Base-by-base conservation (phyloP, 176 grass and related monocot species). In the Juncus inflexus region DNA sequence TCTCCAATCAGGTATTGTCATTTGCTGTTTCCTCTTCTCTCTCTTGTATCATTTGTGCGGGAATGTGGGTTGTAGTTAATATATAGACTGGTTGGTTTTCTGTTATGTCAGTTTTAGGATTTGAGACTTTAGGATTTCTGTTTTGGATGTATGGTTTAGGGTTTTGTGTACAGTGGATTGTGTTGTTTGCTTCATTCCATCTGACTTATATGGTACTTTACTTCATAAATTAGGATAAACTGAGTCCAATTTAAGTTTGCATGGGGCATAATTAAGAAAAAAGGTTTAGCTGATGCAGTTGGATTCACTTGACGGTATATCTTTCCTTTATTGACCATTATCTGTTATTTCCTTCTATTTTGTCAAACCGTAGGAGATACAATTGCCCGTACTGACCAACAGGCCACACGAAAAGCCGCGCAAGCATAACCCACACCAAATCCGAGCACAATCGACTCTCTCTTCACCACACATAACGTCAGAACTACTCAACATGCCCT, bases 401-500 rank as follows among this genome's bases (percentile, higher is more conserved):
- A 71, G 6, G 38, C 6, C 39, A 6, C 37, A 57, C 52, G 6
- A 12, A 57, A 53, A 41, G 52, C 66, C 50, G 14, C 37, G 35
- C 3, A 57, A 4, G 35, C 66, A 37, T 6, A 9, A 14, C 2
- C 60, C 43, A 35, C 49, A 57, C 49, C 61, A 19, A 50, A 45
- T 42, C 51, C 63, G 11, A 40, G 52, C 62, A 15, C 53, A 12
- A 57, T 67, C 43, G n/a, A 16, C n/a, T 7, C 37, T 67, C 43
- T 37, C 12, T 11, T 36, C 57, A 52, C 55, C 66, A 59, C 58
- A 42, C 39, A 60, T 71, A 71, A 60, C 54, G 13, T 40, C 50
- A 3, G 68, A 71, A 71, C 45, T 71, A 16, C 68, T 84, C 52
- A 92, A 78, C 63, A 84, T 99, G 80, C 78, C 69, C 64, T 86